These are phyloP conservation scores for Candolleomyces aberdarensis DNA, from an alignment of 768 basidiomycete species.

Conservation along the genomic window DNA sequence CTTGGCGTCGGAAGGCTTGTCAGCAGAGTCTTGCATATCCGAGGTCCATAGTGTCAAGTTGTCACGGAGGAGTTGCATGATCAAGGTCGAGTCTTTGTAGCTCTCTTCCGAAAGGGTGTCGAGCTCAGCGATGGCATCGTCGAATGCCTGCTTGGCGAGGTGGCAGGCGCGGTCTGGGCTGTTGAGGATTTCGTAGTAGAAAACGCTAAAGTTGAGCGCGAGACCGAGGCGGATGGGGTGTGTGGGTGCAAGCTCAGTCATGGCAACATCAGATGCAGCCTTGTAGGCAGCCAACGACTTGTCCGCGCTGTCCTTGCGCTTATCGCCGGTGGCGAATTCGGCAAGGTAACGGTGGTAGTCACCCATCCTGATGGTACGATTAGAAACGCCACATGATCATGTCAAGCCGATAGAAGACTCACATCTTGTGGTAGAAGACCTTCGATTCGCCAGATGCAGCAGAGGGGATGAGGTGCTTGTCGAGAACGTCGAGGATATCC, in stretches of 20 bases:
- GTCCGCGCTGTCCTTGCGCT: slow-evolving; percentile 95
- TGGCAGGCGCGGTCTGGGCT: slow-evolving; percentile 98
- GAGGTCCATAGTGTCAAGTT: slow-evolving; percentile 98
- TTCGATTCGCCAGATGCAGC: slow-evolving; percentile 96
- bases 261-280: slow-evolving; percentile 95
- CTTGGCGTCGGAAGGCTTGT: slow-evolving; percentile 69
- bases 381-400: slow-evolving; percentile 8
- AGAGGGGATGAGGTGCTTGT: slow-evolving; percentile 96
- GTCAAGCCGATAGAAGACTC: slow-evolving; percentile 22
- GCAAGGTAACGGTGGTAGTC: slow-evolving; percentile 99
- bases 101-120: slow-evolving; percentile 98
- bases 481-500: slow-evolving; percentile 95
- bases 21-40: slow-evolving; percentile 90
- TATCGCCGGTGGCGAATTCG: slow-evolving; percentile 97
- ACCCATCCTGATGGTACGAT: slow-evolving; percentile 75
- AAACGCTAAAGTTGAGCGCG: slow-evolving; percentile 98
- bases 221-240: slow-evolving; percentile 99
- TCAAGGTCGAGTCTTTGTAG: slow-evolving; percentile 98
- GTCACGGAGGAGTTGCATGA: slow-evolving; percentile 95
- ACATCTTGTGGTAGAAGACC: slow-evolving; percentile 99
- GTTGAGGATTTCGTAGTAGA: slow-evolving; percentile 99
- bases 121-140: slow-evolving; percentile 98
- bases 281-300: slow-evolving; percentile 98
- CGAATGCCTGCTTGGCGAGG: slow-evolving; percentile 98
- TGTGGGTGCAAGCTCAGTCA: slow-evolving; percentile 91